These are phyloP conservation scores for Kwoniella pini DNA, from an alignment of 768 basidiomycete genomes.

Conservation along the genomic window DNA sequence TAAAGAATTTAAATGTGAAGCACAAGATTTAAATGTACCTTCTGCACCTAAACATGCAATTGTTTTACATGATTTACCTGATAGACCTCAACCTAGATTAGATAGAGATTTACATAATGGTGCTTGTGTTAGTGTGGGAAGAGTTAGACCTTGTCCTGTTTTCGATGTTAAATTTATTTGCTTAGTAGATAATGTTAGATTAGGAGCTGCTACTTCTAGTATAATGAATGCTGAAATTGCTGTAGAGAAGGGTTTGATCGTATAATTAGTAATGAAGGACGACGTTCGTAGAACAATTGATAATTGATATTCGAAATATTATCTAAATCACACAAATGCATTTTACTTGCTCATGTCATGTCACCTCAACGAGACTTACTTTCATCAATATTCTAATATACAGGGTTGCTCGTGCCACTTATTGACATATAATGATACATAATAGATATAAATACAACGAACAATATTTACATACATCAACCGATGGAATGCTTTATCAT, in stretches of 20 bases:
- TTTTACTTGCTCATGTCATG: no score
- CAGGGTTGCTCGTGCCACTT: no score
- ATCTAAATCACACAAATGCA: no score
- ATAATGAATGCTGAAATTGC: conserved; percentile 98
- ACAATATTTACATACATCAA: no score
- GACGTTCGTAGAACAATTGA: no score
- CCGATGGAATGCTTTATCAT: no score
- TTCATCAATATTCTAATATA: no score
- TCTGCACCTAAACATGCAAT: conserved; percentile 82
- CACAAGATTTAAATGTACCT: conserved; percentile 69
- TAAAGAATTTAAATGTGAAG: conserved; percentile 70
- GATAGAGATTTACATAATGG: conserved; percentile 89
- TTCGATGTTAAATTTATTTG: conserved; percentile 95
- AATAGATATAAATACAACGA: no score
- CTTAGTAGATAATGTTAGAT: conserved; percentile 86
- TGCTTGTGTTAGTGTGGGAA: conserved; percentile 84
- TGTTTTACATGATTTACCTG: conserved; percentile 86
- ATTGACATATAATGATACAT: no score
- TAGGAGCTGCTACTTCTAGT: conserved; percentile 94
- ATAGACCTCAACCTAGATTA: conserved; percentile 89
- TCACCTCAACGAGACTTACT: no score
- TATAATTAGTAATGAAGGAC: conserved; percentile 7
- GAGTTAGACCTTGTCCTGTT: conserved; percentile 86
- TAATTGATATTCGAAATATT: no score
- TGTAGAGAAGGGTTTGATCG: conserved; percentile 66